A percentile compares a stretch with the other conserved stretches of the same genome.
These are phyloP conservation scores for Trapa incisa DNA, from an alignment of 345 rosid species.

Conservation along the genomic window DNA sequence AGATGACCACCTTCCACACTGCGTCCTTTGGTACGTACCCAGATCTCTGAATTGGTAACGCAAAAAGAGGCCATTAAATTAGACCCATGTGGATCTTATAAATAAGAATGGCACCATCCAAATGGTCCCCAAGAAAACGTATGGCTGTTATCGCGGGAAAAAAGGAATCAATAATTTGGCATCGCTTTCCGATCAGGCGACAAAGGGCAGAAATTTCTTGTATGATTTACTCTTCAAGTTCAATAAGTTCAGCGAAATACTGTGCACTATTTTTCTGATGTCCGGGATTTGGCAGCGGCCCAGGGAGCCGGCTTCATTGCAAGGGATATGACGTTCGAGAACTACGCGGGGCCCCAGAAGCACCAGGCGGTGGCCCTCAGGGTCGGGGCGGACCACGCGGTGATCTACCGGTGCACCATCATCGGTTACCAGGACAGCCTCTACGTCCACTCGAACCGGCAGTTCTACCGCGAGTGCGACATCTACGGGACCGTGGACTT, in stretches of 20 bases:
- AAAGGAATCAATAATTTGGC: too few species aligned
- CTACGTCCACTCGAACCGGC: conserved; percentile 96
- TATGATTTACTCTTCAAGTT: too few species aligned
- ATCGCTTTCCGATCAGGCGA: too few species aligned
- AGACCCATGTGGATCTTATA: too few species aligned
- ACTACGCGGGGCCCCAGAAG: conserved; percentile 74
- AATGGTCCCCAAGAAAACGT: too few species aligned
- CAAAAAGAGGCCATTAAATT: too few species aligned
- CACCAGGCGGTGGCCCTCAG: conserved; percentile 98
- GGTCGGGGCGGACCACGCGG: conserved; percentile 84
- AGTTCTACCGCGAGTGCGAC: conserved; percentile 78
- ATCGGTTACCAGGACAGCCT: conserved; percentile 83
- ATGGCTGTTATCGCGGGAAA: too few species aligned
- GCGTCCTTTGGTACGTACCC: conserved; percentile 64
- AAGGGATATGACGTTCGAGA: conserved; percentile 87
- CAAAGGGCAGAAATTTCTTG: too few species aligned
- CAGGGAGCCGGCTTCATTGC: conserved; percentile 88
- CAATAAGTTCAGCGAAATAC: background rate
- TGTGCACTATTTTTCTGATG: background rate
- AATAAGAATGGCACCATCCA: too few species aligned
- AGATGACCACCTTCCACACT: conserved; percentile 80
- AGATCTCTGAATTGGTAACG: too few species aligned
- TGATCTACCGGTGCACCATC: conserved; percentile 62
- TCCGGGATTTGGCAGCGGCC: conserved; percentile 39
- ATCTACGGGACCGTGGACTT: conserved; percentile 89